Base-by-base conservation (phyloP, 2,329 filamentous ascomycete species). In the Dothideomycetes sp. region DNA sequence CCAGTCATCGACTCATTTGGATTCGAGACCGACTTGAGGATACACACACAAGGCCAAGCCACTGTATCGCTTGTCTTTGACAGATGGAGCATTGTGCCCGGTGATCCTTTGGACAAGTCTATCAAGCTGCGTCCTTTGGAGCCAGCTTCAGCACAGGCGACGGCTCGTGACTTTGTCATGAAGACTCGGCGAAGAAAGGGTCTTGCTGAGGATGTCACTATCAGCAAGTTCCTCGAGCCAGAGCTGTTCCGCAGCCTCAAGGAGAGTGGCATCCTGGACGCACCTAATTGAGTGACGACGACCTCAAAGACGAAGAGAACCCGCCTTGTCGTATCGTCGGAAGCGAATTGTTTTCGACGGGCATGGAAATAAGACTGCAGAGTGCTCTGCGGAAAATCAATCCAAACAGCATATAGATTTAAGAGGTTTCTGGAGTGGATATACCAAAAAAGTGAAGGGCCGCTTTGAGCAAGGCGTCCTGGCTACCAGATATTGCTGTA, bases 1-100 rank as follows among this genome's bases (percentile, higher is more conserved):
- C 91, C 91, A 8, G 91, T 96, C 44, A 94, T 98, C 56, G 91
- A 98, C 66, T 87, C 81, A 19, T 98, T 98, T 55, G 91, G 91
- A 15, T 96, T 98, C 62, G 91, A 98, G 68, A 96, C 91, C 11
- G 91, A 98, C 65, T 71, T 98, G 42, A 75, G 91, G 46, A 96
- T 96, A 56, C 88, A 94, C 62, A 95, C 89, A 0, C 85, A 95
- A 66, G 89, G 91, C 38, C 81, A 87, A 58, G 87, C 88, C 41
- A 88, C 85, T 54, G 79, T 96, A 38, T 87, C 81, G 52, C 72
- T 98, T 27, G 86, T 94, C 10, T 98, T 98, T 61, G 91, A 98
- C 57, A 79, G 84, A 48, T 98, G 91, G 91, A 87, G 75, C 54
- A 85, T 96, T 45, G 89, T 98, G 1, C 91, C 91, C 2, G 91